Evolutionary conservation across 768 basidiomycete species (phyloP), one percentile per base, ranked within the genome.

Genomic region (Coprinellus aureogranulatus): DNA sequence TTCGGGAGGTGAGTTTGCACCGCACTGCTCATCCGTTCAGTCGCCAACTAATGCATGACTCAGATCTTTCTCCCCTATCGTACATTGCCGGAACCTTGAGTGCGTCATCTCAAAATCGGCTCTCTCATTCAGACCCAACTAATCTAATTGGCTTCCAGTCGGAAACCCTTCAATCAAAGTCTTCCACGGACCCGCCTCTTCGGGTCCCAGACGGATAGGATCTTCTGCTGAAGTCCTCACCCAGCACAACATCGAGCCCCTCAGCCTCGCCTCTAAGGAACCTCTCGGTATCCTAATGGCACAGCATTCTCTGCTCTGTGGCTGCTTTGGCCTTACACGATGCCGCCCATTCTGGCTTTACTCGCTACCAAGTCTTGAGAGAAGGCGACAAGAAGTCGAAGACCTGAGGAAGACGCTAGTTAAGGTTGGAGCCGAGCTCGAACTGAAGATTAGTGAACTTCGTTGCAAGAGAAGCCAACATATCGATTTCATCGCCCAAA

Each of bases 221-320:
- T 72, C 84, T 4, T 83, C 85, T 4, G 65, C 70, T 14, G 72
- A 81, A 22, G 85, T 79, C 14, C 75, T 89, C n/a, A 66, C 67
- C 2, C 66, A 73, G 8, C 81, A 86, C 63, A 73, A 75, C 28
- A 79, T 90, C 55, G 73, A 78, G 58, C 86, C 88, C 20, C 76
- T 89, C 57, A 64, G 77, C 14, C 78, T 88, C 31, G 80, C 78
- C 4, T 83, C 83, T 9, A 89, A 88, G 67, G 87, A 89, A 61
- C 85, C 85, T 53, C 75, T 88, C 8, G 87, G 87, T 34, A 81
- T 89, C 47, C 70, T 87, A 91, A 91, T 67, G 90, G 90, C 54
- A 89, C 88, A 4, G 87, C 87, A 1, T 87, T 89, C 69, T 86
- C 85, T 26, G 86, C 89, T 0, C 87, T 23, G 85, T 88, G 26